These are phyloP conservation scores for Fragilariopsis cylindrus DNA, from an alignment of 108 stramenopile species.

Conservation along the genomic window DNA sequence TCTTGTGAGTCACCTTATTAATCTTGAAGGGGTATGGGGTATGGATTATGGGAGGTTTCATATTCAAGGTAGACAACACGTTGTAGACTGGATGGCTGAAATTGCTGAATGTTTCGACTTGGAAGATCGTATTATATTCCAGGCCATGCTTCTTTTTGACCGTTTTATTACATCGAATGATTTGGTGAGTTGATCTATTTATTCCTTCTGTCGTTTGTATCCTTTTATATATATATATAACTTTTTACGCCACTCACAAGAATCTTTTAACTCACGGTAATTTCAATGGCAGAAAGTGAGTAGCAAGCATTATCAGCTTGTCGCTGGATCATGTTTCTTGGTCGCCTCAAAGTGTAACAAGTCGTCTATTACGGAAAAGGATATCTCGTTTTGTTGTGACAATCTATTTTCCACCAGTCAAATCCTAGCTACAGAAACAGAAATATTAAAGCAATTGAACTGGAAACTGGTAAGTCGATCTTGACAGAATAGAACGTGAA, in stretches of 20 bases:
- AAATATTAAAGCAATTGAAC: slow-evolving; percentile 23
- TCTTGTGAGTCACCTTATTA: slow-evolving; percentile 5
- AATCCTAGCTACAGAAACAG: slow-evolving; percentile 12
- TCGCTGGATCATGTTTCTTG: slow-evolving; percentile 34
- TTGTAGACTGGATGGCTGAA: slow-evolving; percentile 45
- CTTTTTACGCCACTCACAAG: not conserved
- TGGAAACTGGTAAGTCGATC: slow-evolving; percentile 28
- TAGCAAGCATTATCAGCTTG: slow-evolving; percentile 28
- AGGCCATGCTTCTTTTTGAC: slow-evolving; percentile 37
- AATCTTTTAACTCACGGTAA: not conserved
- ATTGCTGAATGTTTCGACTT: slow-evolving; percentile 34
- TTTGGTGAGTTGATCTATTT: slow-evolving; percentile 13
- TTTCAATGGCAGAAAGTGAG: slow-evolving; percentile 13
- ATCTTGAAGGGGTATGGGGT: not conserved
- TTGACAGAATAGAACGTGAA: not conserved
- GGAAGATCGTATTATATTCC: slow-evolving; percentile 23
- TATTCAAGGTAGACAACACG: slow-evolving; percentile 5
- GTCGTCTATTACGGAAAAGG: slow-evolving; percentile 9
- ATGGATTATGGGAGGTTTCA: slow-evolving; percentile 12
- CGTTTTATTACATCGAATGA: slow-evolving; percentile 18
- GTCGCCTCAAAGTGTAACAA: slow-evolving; percentile 35
- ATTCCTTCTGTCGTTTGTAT: not conserved
- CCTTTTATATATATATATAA: not conserved
- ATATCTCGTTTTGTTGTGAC: slow-evolving; percentile 38
- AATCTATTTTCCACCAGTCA: slow-evolving; percentile 22